Percentiles rank a stretch among this genome's conserved stretches.
Evolutionary conservation across 768 basidiomycete species (phyloP).

Genomic region (Gloeophyllum trabeum): DNA sequence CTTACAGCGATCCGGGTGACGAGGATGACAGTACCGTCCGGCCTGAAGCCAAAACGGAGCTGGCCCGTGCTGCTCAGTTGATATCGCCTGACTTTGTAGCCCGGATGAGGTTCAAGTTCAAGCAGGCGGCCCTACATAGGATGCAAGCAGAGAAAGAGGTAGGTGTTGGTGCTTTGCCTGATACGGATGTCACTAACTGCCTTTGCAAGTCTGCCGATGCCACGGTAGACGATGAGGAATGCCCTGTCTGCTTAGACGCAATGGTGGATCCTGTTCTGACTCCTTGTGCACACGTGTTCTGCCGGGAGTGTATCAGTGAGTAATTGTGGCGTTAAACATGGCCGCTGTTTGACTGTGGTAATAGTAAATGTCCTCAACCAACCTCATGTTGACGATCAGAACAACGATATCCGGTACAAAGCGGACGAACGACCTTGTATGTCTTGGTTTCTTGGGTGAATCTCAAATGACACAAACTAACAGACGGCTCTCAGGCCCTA

Average conservation of each 20-base stretch:
- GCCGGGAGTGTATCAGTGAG: slow-evolving; percentile 45
- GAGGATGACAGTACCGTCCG: slow-evolving; percentile 17
- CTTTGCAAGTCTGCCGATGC: slow-evolving; percentile 28
- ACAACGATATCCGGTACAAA: slow-evolving; percentile 25
- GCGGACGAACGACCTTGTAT: slow-evolving; percentile 39
- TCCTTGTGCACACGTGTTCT: slow-evolving; percentile 50
- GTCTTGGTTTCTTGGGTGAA: slow-evolving; percentile 12
- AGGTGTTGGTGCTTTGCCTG: not conserved
- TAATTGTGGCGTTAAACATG: slow-evolving; percentile 2
- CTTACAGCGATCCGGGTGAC: slow-evolving; percentile 31
- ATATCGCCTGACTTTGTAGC: slow-evolving; percentile 37
- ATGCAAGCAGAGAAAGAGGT: slow-evolving; percentile 47
- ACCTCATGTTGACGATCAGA: slow-evolving; percentile 21
- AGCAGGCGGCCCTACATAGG: slow-evolving; percentile 27
- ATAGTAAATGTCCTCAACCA: slow-evolving; percentile 34
- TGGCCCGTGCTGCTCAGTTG: slow-evolving; percentile 30
- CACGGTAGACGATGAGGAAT: slow-evolving; percentile 41
- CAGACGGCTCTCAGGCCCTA: slow-evolving; percentile 30
- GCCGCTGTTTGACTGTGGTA: slow-evolving; percentile 1
- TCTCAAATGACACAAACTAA: not conserved
- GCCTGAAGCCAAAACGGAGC: slow-evolving; percentile 26
- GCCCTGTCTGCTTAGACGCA: slow-evolving; percentile 56
- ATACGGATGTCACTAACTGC: not conserved
- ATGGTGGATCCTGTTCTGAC: slow-evolving; percentile 45
- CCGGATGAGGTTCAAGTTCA: slow-evolving; percentile 35